Conservation (phyloP, 257 asterid genomes). For the Mitragyna speciosa region DNA sequence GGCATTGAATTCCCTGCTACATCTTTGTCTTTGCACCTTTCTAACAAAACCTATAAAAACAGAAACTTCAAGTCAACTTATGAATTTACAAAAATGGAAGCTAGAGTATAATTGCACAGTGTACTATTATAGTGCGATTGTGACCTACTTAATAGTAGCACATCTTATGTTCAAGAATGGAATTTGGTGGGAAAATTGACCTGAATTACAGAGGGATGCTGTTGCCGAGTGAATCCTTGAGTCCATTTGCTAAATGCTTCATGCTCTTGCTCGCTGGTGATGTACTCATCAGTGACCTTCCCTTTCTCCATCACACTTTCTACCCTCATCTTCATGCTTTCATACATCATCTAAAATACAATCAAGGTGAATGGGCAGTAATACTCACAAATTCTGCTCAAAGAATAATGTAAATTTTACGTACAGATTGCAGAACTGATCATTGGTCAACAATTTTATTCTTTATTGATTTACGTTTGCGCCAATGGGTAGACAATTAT, state of each 20-base stretch:
- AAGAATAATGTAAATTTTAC: too few species aligned
- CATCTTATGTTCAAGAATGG: background rate
- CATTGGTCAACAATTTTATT: too few species aligned
- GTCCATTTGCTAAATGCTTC: constrained; percentile 39
- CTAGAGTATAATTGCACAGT: background rate
- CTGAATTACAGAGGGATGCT: constrained; percentile 65
- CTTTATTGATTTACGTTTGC: too few species aligned
- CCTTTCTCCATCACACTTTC: constrained; percentile 47
- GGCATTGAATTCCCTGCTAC: constrained; percentile 48
- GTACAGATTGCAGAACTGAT: too few species aligned
- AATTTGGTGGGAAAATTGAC: constrained; percentile 11
- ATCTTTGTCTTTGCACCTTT: constrained; percentile 41
- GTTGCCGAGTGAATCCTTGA: constrained; percentile 37
- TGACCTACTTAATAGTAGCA: too few species aligned
- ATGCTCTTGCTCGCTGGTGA: constrained; percentile 22
- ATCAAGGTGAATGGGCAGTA: background rate
- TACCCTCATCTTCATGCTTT: constrained; percentile 54
- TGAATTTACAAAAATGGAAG: background rate
- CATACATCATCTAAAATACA: constrained; percentile 48
- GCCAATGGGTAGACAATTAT: too few species aligned
- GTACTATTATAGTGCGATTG: too few species aligned
- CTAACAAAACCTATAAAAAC: constrained; percentile 41
- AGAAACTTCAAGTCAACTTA: background rate
- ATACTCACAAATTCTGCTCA: too few species aligned
- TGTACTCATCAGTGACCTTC: constrained; percentile 37